Base-by-base conservation (phyloP, 257 asterid species). In the Anisodus tanguticus region DNA sequence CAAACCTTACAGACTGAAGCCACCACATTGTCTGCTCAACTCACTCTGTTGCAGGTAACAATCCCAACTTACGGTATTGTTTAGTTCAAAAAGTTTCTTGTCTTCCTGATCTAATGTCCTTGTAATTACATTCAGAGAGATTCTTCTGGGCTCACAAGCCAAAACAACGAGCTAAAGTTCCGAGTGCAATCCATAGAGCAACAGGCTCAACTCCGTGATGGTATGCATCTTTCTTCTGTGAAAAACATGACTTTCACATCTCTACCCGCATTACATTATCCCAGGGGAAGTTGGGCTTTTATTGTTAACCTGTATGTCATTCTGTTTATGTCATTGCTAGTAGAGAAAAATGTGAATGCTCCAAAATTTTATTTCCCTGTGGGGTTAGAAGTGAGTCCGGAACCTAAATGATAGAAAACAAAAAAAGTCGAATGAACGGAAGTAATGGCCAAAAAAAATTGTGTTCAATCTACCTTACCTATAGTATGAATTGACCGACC, bases 1-100 rank as follows among this genome's bases (percentile, higher is more conserved):
- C 97, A 93, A 88, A 92, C 97, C 26, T 87, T 93, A 63, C 96
- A 93, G 88, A 88, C 94, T n/a, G 95, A 92, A 87, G 95, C 97
- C 41, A 92, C 97, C 68, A 92, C 94, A 39, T 87, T 93, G 87
- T 92, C 97, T 63, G 93, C 96, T 4, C 93, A 93, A 88, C 93
- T 93, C 76, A 91, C 95, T 85, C 79, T 91, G 83, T 91, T 93
- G 85, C 95, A 92, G 88, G 97, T 93, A 79, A 86, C 6, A 35
- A 35, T 66, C 72, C 11, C 47, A 4, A 67, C 9, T 11, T 31
- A 31, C 35, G 35, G 35, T 31, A 31, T 31, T 31, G 35, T 67
- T 35, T 31, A 31, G 49, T 55, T 60, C 64, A 79, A 41, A 16
- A 15, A 60, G 19, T 3, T 76, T 71, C 15, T 59, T 22, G 45